phyloP scores from a whole-genome alignment of 352 stramenopile species.

The Pythium folliculosum region DNA sequence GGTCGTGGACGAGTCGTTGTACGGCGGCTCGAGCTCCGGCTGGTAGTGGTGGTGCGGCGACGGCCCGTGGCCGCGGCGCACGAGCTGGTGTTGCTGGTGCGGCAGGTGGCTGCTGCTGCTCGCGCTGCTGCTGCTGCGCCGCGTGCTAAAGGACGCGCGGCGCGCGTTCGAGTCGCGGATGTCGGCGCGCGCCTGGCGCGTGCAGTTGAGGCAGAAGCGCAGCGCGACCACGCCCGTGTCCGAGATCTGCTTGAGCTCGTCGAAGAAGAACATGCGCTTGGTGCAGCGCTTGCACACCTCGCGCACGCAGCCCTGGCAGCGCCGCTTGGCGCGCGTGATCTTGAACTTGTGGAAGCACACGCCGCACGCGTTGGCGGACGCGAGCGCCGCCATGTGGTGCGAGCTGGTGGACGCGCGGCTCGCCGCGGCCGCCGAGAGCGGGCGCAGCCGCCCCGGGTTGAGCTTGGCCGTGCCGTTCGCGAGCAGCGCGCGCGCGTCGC shows the following conservation, averaged over 20 bases:
- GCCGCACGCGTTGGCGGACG: slow-evolving; percentile 30
- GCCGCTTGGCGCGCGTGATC: slow-evolving; percentile 38
- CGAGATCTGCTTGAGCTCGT: slow-evolving; percentile 37
- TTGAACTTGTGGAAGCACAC: slow-evolving; percentile 43
- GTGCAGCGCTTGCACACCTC: slow-evolving; percentile 41
- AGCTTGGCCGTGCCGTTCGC: slow-evolving; percentile 25
- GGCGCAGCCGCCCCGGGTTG: slow-evolving; percentile 10
- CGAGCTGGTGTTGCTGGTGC: slow-evolving; percentile 11
- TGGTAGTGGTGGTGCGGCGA: slow-evolving; percentile 10
- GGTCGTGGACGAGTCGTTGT: slow-evolving; percentile 10
- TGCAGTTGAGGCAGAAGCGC: slow-evolving; percentile 44
- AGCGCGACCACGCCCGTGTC: slow-evolving; percentile 29
- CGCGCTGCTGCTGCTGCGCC: slow-evolving; percentile 12
- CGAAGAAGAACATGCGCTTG: slow-evolving; percentile 32
- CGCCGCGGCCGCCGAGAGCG: slow-evolving; percentile 3
- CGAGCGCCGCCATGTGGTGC: slow-evolving; percentile 1
- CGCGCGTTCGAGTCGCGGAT: slow-evolving; percentile 13
- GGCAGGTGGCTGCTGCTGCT: not conserved
- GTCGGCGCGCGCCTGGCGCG: slow-evolving; percentile 29
- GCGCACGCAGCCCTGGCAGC: slow-evolving; percentile 31
- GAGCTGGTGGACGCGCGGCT: not conserved
- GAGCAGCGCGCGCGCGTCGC: slow-evolving; percentile 32
- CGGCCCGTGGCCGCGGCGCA: slow-evolving; percentile 17
- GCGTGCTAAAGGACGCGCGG: slow-evolving; percentile 9
- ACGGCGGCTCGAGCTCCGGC: slow-evolving; percentile 9